Base-by-base conservation (phyloP, 257 asterid genomes). In the Thymus mandschuricus region DNA sequence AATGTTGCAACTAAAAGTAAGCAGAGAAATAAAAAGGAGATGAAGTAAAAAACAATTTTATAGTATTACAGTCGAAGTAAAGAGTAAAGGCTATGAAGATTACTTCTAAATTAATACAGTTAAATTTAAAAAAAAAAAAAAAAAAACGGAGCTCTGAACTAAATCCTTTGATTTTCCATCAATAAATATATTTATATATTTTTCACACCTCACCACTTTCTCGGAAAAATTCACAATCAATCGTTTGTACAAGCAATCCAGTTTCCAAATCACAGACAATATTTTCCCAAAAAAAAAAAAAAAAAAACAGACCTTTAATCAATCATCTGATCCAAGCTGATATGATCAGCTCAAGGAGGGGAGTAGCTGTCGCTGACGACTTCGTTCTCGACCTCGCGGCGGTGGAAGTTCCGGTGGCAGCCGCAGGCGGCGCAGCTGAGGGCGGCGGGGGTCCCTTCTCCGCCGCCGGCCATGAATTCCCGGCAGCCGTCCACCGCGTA, bases 401-500 rank as follows among this genome's bases (percentile, higher is more conserved):
- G 79, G 79, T 86, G 92, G 73, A 86, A 86, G 49, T 81, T 86
- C 77, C 89, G 71, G 83, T 86, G 92, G 76, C 92, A 86, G 68
- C 89, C 86, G 30, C 92, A 86, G 74, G 92, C 92, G 41, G 92
- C 92, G 43, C 92, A 86, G 64, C 65, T 68, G 46, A 84, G 86
- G 0, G 88, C 86, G 2, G 76, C 82, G 3, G 73, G 71, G 0
- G 84, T 79, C 29, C 89, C 92, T 38, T 84, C 89, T 0, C 50
- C 80, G 1, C 92, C 88, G 10, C 89, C 80, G 48, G 92, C 85
- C 89, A 86, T 84, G 81, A 86, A 86, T 66, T 86, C 92, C 67
- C 92, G 84, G 81, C 92, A 86, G 0, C 92, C 92, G 13, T 86
- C 92, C 2, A 86, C 92, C 0, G 87, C 92, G 64, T 82, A 75